Evolutionary conservation across 208 protist species (phyloP).

Genomic region (Wallacemonas collosoma): DNA sequence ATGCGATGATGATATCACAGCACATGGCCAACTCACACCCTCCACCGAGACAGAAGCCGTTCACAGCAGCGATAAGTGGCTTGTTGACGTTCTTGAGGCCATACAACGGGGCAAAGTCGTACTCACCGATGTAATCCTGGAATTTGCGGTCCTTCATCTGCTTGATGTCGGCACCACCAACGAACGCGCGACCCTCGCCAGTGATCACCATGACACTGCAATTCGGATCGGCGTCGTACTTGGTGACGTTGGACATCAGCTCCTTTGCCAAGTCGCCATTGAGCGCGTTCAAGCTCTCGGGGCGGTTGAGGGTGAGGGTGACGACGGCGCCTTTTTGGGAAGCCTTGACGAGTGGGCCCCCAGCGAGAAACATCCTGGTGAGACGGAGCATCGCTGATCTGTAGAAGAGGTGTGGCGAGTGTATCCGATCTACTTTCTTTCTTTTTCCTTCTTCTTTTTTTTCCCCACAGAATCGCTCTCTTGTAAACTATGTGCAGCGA

Average conservation of each 20-base stretch:
- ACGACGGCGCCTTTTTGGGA: slow-evolving; percentile 66
- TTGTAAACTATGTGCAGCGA: no score
- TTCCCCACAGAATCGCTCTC: background rate
- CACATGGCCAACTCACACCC: slow-evolving; percentile 93
- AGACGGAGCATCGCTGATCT: slow-evolving; percentile 41
- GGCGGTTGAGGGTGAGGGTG: slow-evolving; percentile 92
- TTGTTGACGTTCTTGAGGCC: slow-evolving; percentile 63
- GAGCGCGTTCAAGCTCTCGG: slow-evolving; percentile 94
- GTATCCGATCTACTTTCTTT: no score
- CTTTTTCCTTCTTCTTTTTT: background rate
- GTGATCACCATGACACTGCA: slow-evolving; percentile 93
- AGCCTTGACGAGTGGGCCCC: slow-evolving; percentile 55
- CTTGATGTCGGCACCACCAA: slow-evolving; percentile 97
- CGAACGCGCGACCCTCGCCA: slow-evolving; percentile 94
- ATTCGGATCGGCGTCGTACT: slow-evolving; percentile 81
- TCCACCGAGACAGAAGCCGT: slow-evolving; percentile 91
- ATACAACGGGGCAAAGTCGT: slow-evolving; percentile 75
- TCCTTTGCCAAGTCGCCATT: slow-evolving; percentile 81
- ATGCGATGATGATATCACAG: slow-evolving; percentile 91
- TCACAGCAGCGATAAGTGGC: slow-evolving; percentile 90
- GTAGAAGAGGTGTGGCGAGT: no score
- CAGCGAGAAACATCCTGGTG: slow-evolving; percentile 39
- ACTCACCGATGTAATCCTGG: slow-evolving; percentile 67
- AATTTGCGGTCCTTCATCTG: slow-evolving; percentile 86
- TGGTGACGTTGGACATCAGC: slow-evolving; percentile 63